phyloP scores from a whole-genome alignment of 768 basidiomycete species.

The Fistulinella prunicolor region DNA sequence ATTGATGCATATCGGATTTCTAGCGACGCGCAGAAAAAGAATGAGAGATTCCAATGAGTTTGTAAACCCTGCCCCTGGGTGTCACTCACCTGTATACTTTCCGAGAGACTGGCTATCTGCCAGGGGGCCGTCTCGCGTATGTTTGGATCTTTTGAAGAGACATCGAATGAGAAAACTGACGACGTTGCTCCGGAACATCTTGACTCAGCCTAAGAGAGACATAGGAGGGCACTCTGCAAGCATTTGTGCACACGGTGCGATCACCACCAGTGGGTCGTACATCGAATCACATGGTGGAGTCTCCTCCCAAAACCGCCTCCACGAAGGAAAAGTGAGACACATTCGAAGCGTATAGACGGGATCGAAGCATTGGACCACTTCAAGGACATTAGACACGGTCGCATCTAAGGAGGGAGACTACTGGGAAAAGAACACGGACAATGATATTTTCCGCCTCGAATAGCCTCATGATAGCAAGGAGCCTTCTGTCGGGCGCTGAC shows the following conservation, averaged over 20 bases:
- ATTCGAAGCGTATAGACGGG: conserved; percentile 65
- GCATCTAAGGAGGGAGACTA: conserved; percentile 58
- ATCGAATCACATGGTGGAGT: conserved; percentile 37
- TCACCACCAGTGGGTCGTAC: conserved; percentile 81
- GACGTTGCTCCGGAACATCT: conserved; percentile 78
- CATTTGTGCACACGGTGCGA: conserved; percentile 63
- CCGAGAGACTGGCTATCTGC: conserved; percentile 61
- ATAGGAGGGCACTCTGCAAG: conserved; percentile 56
- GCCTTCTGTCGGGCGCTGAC: conserved; percentile 56
- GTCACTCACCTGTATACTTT: conserved; percentile 56
- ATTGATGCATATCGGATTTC: conserved; percentile 73
- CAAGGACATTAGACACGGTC: conserved; percentile 48
- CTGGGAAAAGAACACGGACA: conserved; percentile 55
- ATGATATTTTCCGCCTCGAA: conserved; percentile 73
- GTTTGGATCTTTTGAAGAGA: conserved; percentile 59
- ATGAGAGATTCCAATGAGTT: neutral
- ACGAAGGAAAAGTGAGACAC: conserved; percentile 65
- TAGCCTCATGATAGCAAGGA: conserved; percentile 74
- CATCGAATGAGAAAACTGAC: conserved; percentile 69
- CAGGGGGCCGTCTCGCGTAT: conserved; percentile 60
- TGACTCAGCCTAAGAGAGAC: conserved; percentile 73
- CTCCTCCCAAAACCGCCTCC: conserved; percentile 51
- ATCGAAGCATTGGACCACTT: conserved; percentile 71
- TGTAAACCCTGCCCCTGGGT: neutral
- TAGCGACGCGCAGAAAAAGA: conserved; percentile 24